Evolutionary conservation across 2,329 filamentous ascomycete genomes (phyloP).

Genomic region (Sporothrix brasiliensis): DNA sequence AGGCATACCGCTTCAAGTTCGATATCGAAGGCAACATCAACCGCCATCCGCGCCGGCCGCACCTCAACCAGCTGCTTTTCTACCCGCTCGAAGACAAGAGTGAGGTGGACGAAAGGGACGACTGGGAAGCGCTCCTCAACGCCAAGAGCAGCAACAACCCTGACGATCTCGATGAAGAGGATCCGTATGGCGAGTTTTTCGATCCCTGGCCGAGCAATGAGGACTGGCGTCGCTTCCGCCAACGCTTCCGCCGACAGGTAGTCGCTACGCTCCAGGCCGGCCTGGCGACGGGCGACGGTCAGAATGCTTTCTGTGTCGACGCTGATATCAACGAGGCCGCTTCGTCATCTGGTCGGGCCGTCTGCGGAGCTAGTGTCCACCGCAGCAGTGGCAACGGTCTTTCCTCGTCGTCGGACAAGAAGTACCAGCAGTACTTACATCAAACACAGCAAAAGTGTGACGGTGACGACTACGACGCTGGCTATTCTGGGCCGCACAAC

Average conservation of each 20-base stretch:
- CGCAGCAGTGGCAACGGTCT: background rate
- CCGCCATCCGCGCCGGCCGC: conserved; percentile 48
- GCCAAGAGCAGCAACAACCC: background rate
- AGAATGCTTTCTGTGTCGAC: conserved; percentile 29
- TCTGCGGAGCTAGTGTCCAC: background rate
- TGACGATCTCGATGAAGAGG: conserved; percentile 19
- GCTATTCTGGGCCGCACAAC: conserved; percentile 2
- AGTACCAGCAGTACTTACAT: conserved; percentile 18
- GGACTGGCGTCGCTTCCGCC: conserved; percentile 46
- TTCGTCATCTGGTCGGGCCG: background rate
- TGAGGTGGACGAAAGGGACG: conserved; percentile 39
- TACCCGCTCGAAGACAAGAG: conserved; percentile 42
- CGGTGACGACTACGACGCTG: background rate
- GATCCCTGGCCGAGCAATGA: conserved; percentile 48
- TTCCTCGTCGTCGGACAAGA: conserved; percentile 9
- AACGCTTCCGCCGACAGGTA: conserved; percentile 43
- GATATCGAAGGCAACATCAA: conserved; percentile 53
- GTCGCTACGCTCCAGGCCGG: conserved; percentile 39
- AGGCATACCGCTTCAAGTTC: conserved; percentile 52
- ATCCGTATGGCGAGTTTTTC: conserved; percentile 41
- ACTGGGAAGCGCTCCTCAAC: conserved; percentile 35
- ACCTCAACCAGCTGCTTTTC: conserved; percentile 47
- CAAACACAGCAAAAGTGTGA: conserved; percentile 17
- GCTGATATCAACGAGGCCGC: background rate
- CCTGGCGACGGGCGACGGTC: conserved; percentile 27